Percentiles rank a stretch among this genome's conserved stretches.
Conservation (phyloP, 75 land plant genomes). For the Pinus albicaulis region DNA sequence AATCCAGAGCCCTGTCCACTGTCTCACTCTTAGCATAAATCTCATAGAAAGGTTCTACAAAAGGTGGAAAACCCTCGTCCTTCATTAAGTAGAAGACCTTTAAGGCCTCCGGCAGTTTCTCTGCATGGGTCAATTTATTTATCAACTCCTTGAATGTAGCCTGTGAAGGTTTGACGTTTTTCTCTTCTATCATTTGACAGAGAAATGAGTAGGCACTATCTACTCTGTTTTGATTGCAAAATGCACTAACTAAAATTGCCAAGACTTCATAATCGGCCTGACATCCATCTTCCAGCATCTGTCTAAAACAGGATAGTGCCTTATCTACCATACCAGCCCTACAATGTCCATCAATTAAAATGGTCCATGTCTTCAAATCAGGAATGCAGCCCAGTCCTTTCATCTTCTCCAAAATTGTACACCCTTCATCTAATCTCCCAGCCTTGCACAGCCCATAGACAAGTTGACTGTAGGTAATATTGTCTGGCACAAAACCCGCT, state of each 20-base stretch:
- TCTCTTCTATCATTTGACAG: conserved; percentile 33
- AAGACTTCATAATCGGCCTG: conserved; percentile 53
- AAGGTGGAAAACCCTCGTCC: conserved; percentile 48
- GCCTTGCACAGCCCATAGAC: conserved; percentile 70
- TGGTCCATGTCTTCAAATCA: conserved; percentile 71
- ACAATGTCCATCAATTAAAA: conserved; percentile 65
- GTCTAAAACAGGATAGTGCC: conserved; percentile 40
- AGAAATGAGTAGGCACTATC: conserved; percentile 43
- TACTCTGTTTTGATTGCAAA: conserved; percentile 26
- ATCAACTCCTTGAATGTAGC: conserved; percentile 51
- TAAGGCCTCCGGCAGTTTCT: conserved; percentile 59
- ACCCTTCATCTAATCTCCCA: conserved; percentile 55
- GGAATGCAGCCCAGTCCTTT: conserved; percentile 51
- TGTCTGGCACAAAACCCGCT: conserved; percentile 63
- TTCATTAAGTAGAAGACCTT: conserved; percentile 52
- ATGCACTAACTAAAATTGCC: conserved; percentile 46
- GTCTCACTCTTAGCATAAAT: conserved; percentile 52
- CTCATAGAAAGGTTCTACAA: conserved; percentile 39
- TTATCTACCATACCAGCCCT: conserved; percentile 39
- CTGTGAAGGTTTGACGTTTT: conserved; percentile 46
- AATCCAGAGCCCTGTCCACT: conserved; percentile 49
- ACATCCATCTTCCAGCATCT: conserved; percentile 46
- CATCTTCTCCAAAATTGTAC: conserved; percentile 64
- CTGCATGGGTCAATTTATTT: conserved; percentile 29
- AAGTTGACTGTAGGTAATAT: conserved; percentile 64